These are phyloP conservation scores for Colletotrichum cordylinicola DNA, from an alignment of 2,329 filamentous ascomycete genomes.

Conservation along the genomic window DNA sequence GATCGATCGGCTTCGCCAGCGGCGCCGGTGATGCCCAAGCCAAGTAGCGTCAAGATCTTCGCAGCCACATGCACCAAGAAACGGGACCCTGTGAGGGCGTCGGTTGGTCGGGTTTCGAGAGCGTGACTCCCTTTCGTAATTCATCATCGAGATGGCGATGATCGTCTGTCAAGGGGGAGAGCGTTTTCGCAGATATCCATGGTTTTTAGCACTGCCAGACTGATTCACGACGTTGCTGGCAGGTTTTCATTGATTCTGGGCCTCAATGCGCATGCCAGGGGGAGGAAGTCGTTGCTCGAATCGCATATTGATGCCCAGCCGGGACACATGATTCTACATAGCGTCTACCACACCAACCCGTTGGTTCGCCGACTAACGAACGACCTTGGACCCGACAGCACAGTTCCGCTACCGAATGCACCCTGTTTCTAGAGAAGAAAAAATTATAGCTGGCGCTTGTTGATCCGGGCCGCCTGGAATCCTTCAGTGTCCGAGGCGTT, in stretches of 20 bases:
- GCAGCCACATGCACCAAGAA: background rate
- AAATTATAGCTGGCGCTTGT: background rate
- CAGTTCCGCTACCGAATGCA: background rate
- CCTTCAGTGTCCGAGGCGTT: background rate
- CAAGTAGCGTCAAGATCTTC: constrained; percentile 8
- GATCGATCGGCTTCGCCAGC: background rate
- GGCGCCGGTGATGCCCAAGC: constrained; percentile 11
- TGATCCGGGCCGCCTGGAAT: background rate
- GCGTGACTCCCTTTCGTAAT: background rate
- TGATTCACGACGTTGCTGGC: background rate
- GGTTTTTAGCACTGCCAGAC: background rate
- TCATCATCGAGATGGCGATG: background rate
- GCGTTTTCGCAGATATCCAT: background rate
- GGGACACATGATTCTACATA: background rate
- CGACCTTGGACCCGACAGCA: background rate
- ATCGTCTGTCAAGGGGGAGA: background rate
- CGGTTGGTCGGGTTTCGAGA: background rate
- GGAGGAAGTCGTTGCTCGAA: background rate
- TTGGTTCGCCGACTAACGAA: background rate
- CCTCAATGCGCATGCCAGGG: background rate
- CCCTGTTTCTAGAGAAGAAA: background rate
- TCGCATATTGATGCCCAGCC: background rate
- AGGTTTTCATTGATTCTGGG: background rate
- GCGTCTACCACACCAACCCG: background rate
- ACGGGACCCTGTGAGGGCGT: background rate